Conservation (phyloP, 129 eudicot genomes). For the Artemisia annua region DNA sequence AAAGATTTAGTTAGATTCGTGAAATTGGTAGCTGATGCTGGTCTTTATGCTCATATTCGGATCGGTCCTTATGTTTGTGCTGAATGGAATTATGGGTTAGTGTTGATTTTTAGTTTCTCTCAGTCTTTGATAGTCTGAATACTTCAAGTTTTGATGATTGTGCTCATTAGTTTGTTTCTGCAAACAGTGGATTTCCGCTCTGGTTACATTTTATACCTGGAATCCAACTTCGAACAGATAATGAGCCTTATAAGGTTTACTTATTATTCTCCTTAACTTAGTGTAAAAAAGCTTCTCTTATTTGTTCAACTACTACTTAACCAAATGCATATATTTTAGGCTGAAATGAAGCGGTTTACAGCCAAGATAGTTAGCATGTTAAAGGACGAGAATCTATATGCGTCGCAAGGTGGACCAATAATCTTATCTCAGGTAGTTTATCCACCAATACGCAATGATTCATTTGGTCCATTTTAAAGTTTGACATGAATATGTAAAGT, state of each 20-base stretch:
- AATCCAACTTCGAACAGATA: constrained; percentile 75
- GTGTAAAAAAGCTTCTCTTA: not conserved
- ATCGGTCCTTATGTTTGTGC: constrained; percentile 98
- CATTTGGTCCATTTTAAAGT: not conserved
- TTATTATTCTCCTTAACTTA: not conserved
- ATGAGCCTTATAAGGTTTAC: constrained; percentile 90
- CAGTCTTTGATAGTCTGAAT: constrained; percentile 13
- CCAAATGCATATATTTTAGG: constrained; percentile 37
- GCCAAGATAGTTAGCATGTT: constrained; percentile 82
- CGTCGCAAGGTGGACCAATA: constrained; percentile 97
- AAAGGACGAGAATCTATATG: constrained; percentile 81
- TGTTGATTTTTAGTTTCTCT: no score
- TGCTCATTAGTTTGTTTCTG: constrained; percentile 3
- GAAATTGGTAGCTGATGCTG: constrained; percentile 78
- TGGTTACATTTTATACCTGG: constrained; percentile 97
- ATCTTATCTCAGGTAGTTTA: constrained; percentile 85
- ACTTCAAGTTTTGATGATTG: constrained; percentile 4
- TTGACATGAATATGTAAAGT: not conserved
- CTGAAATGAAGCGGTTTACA: constrained; percentile 92
- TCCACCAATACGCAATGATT: not conserved
- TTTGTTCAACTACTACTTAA: not conserved
- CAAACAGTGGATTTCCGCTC: constrained; percentile 86
- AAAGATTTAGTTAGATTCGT: constrained; percentile 86
- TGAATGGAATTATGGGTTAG: constrained; percentile 99
- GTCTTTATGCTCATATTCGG: constrained; percentile 82